A percentile compares a stretch with the other conserved stretches of the same genome.
phyloP scores from a whole-genome alignment of 768 basidiomycete species.

The Pleurotus cornucopiae region DNA sequence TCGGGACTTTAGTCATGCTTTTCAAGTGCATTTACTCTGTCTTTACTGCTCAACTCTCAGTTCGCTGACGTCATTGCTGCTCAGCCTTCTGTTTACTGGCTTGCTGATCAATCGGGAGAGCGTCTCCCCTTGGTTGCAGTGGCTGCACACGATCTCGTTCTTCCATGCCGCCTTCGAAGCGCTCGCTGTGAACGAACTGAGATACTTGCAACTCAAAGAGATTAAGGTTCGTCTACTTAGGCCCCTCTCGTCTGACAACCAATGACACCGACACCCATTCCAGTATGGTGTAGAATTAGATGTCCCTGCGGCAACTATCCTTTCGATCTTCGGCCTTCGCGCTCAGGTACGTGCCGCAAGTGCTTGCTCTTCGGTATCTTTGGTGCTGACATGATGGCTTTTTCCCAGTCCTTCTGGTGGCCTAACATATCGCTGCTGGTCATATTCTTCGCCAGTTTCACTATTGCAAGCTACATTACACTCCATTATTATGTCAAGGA shows the following conservation, averaged over 20 bases:
- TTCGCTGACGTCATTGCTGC: slow-evolving; percentile 1
- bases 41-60: not conserved
- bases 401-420: slow-evolving; percentile 88
- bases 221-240: slow-evolving; percentile 55
- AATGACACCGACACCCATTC: not conserved
- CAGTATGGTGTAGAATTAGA: slow-evolving; percentile 97
- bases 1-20: slow-evolving; percentile 95
- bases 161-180: slow-evolving; percentile 99
- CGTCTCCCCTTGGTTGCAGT: slow-evolving; percentile 65
- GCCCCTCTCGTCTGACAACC: not conserved
- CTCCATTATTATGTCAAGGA: slow-evolving; percentile 91
- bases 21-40: slow-evolving; percentile 74
- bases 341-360: slow-evolving; percentile 53
- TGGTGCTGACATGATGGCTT: not conserved
- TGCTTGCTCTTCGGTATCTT: slow-evolving; percentile 14
- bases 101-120: slow-evolving; percentile 92
- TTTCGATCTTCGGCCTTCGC: slow-evolving; percentile 89
- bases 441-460: slow-evolving; percentile 84
- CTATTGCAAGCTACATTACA: slow-evolving; percentile 68
- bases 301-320: slow-evolving; percentile 91
- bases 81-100: slow-evolving; percentile 91
- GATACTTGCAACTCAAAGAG: slow-evolving; percentile 91
- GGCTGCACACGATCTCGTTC: slow-evolving; percentile 91
- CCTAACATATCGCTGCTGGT: slow-evolving; percentile 85
- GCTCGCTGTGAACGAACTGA: slow-evolving; percentile 93